Percentiles rank a stretch among this genome's conserved stretches.
These are phyloP conservation scores for Clavispora santaluciae DNA, from an alignment of 805 yeast species.

Conservation along the genomic window DNA sequence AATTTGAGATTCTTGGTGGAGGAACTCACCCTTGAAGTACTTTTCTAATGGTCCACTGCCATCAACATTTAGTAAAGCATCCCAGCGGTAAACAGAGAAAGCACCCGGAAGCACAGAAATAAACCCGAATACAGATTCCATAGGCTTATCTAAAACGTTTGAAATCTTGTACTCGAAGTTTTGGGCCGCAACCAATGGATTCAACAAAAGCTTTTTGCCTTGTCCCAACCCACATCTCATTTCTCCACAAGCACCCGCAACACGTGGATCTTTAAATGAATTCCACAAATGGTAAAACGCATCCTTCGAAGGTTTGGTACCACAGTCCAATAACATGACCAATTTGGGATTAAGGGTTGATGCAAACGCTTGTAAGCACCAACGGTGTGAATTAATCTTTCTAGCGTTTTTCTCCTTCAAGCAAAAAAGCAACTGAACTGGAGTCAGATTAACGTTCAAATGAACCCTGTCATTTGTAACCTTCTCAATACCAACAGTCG, in stretches of 20 bases:
- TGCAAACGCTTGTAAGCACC: conserved; percentile 94
- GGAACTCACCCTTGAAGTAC: conserved; percentile 87
- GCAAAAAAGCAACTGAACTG: conserved; percentile 86
- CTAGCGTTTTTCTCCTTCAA: conserved; percentile 83
- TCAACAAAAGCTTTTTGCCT: conserved; percentile 43
- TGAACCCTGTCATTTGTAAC: conserved; percentile 58
- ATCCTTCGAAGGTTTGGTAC: conserved; percentile 83
- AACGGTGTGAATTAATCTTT: conserved; percentile 92
- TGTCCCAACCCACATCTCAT: conserved; percentile 81
- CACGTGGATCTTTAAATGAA: conserved; percentile 71
- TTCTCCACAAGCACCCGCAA: conserved; percentile 98
- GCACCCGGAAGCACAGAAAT: conserved; percentile 96
- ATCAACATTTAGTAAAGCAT: conserved; percentile 63
- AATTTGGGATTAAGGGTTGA: conserved; percentile 77
- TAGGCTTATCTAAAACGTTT: conserved; percentile 90
- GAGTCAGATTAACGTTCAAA: conserved; percentile 62
- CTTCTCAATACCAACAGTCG: conserved; percentile 78
- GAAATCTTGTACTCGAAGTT: conserved; percentile 96
- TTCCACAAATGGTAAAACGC: conserved; percentile 89
- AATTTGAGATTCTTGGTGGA: conserved; percentile 55
- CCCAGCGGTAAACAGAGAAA: conserved; percentile 87
- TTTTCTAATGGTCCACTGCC: conserved; percentile 86
- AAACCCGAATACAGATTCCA: conserved; percentile 92
- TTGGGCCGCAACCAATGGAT: conserved; percentile 94
- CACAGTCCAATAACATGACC: conserved; percentile 85